Percentiles rank a stretch among this genome's conserved stretches.
These are phyloP conservation scores for Santalum album DNA, from an alignment of 164 flowering plant species.

Conservation along the genomic window DNA sequence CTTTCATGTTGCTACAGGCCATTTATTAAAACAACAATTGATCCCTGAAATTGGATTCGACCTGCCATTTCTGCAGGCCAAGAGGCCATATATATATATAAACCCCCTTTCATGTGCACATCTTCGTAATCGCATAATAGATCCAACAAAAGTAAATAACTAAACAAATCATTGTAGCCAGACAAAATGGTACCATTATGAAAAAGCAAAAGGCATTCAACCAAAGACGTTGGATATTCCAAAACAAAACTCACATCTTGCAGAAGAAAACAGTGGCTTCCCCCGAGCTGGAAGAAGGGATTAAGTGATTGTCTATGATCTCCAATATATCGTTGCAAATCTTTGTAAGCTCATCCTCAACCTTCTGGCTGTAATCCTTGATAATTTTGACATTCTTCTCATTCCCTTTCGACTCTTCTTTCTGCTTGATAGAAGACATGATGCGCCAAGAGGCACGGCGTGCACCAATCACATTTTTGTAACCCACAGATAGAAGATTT, in stretches of 20 bases:
- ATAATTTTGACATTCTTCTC: constrained; percentile 63
- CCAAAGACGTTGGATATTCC: background rate
- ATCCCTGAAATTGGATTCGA: background rate
- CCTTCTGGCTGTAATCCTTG: constrained; percentile 65
- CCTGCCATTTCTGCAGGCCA: too few relatives aligned
- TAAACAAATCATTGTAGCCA: too few relatives aligned
- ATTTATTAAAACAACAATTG: too few relatives aligned
- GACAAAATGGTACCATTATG: too few relatives aligned
- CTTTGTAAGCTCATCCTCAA: constrained; percentile 76
- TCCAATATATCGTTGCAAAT: constrained; percentile 67
- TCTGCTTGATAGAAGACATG: constrained; percentile 87
- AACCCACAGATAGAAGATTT: constrained; percentile 79
- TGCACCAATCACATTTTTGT: constrained; percentile 88
- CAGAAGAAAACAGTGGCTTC: constrained; percentile 85
- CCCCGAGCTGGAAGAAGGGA: constrained; percentile 58
- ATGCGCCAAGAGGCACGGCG: constrained; percentile 88
- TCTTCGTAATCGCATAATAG: too few relatives aligned
- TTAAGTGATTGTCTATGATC: constrained; percentile 68
- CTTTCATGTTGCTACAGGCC: too few relatives aligned
- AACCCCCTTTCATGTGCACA: too few relatives aligned
- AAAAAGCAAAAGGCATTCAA: too few relatives aligned
- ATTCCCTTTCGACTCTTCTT: constrained; percentile 82
- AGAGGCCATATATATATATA: too few relatives aligned
- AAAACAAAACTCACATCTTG: constrained; percentile 65
- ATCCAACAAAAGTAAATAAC: too few relatives aligned